Evolutionary conservation across 2,329 filamentous ascomycete species (phyloP), one percentile per base, ranked within the genome.

Genomic region (Aspergillus hortae): DNA sequence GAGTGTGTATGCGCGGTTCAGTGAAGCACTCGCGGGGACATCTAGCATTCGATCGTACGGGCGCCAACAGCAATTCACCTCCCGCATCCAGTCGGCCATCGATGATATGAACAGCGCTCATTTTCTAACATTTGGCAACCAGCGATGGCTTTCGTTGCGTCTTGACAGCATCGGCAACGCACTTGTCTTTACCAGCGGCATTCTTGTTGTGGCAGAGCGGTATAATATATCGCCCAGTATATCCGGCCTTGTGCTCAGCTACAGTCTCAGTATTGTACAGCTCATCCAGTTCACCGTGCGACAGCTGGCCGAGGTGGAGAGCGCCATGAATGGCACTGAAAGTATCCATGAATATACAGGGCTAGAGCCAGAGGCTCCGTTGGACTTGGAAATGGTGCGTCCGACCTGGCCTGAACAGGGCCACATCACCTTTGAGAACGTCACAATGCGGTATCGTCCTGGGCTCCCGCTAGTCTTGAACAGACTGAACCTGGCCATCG

Each of bases 271-370:
- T 11, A 95, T 96, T 23, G 23, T 23, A 6, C 23, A 23, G 23
- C 64, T 91, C 95, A 15, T 90, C 95, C 70, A 91, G 96, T 88
- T 87, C 97, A 58, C 90, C 0, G 90, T 97, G n/a, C 84, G 94
- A 15, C 92, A 97, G 72, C 80, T 96, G 6, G 92, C 92, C 21
- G 92, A 96, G 70, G 90, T 97, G 7, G 92, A 97, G 71, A 97
- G 96, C 73, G 90, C 91, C 66, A 97, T 97, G 92, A 97, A 96
- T 69, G 87, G 92, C 0, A 94, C 95, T 0, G 92, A 97, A 73
- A 87, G 94, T 46, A 79, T 97, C 32, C 85, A 91, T 67, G 90
- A 95, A 75, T 97, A 97, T 68, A 90, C 84, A 1, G 74, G 89
- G 60, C 81, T 99, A 4, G 91, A 95, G 57, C 88, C 96, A 67